Conservation (phyloP, 164 flowering plant genomes). For the Hamamelis virginiana region DNA sequence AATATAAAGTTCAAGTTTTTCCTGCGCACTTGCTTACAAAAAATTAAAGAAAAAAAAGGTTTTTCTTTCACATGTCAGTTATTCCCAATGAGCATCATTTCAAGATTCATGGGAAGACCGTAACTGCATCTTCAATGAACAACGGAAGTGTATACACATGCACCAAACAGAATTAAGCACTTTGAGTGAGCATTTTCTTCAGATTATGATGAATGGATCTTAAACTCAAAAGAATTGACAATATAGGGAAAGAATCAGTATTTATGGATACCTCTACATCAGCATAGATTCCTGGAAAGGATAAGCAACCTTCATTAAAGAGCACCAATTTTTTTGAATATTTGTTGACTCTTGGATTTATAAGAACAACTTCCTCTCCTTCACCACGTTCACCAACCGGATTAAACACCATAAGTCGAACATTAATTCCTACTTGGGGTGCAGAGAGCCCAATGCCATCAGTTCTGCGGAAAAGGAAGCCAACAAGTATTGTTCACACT, state of each 20-base stretch:
- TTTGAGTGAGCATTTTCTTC: neutral
- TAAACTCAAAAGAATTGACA: too few species aligned
- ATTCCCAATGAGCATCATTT: too few species aligned
- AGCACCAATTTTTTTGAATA: constrained; percentile 58
- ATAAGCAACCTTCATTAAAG: constrained; percentile 91
- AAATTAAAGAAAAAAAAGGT: too few species aligned
- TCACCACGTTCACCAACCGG: constrained; percentile 82
- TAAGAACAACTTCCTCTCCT: constrained; percentile 92
- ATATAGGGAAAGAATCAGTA: neutral
- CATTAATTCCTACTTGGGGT: constrained; percentile 97
- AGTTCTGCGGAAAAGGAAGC: constrained; percentile 70
- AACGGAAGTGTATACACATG: too few species aligned
- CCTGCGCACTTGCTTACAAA: too few species aligned
- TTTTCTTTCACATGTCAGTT: too few species aligned
- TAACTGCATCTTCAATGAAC: too few species aligned
- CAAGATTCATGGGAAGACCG: too few species aligned
- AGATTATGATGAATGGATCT: too few species aligned
- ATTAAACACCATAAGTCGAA: constrained; percentile 94
- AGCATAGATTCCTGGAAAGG: constrained; percentile 89
- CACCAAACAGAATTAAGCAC: neutral
- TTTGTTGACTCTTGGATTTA: constrained; percentile 74
- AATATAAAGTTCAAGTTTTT: too few species aligned
- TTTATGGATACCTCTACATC: constrained; percentile 67
- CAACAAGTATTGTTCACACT: constrained; percentile 38
- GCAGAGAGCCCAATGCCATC: constrained; percentile 99